Evolutionary conservation across 2,329 filamentous ascomycete species (phyloP), one percentile per base, ranked within the genome.

Genomic region (Aspergillus glaucus): DNA sequence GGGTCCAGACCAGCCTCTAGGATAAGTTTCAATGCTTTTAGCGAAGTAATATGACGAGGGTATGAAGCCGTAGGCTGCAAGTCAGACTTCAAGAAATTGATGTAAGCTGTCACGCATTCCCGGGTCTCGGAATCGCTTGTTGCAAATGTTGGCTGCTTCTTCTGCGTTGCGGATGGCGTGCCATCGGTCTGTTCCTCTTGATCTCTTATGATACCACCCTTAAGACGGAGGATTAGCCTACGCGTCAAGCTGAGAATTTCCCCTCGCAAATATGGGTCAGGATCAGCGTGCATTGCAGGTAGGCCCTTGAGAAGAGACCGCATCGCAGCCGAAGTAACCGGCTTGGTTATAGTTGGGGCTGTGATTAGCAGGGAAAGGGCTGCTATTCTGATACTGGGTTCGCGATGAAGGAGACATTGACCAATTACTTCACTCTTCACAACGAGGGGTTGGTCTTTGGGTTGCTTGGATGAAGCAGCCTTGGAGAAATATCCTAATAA

Each of bases 41-140:
- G 68, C 2, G 88, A 83, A 2, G 87, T 87, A 43, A 91, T 87
- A 57, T 95, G 92, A 6, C 90, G 81, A 63, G 95, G 91, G 62
- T 97, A 98, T 9, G 91, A 93, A 14, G 88, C 83, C 1, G 86
- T 91, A 2, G 90, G 84, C 2, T 82, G 79, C 19, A 98, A 72
- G 59, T 97, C 90, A 34, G 75, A 72, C 46, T 82, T 77, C 5
- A 96, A 67, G 56, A 95, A 93, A 1, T 71, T 61, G 1, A 88
- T 59, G 62, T 92, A 94, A 82, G 87, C 91, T 1, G 66, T 63
- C n/a, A 94, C 57, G 59, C 95, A 95, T 0, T 46, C 43, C 37
- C 52, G 57, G 6, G 63, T 65, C 47, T 71, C 66, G 30, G 79
- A 68, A 59, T 84, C 86, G 51, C 74, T 75, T 28, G 68, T 57